Evolutionary conservation across 2,329 filamentous ascomycete species (phyloP), one percentile per base, ranked within the genome.

Genomic region (Penicillium capsulatum): DNA sequence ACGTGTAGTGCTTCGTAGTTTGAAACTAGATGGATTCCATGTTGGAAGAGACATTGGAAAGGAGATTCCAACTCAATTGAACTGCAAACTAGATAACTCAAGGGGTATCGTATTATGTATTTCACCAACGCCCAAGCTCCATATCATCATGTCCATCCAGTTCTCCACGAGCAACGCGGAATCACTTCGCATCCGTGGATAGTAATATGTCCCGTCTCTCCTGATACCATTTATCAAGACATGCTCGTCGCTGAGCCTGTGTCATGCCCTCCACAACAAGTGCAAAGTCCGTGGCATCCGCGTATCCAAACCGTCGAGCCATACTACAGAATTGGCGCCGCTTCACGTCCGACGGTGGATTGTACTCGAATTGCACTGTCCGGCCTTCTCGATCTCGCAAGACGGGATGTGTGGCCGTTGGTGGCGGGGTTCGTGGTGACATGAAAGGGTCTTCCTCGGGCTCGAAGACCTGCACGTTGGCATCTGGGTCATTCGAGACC

Each of bases 181-280:
- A 22, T 9, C 9, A 32, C 10, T 32, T 24, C 7, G 32, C 35
- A 22, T 31, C 32, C 8, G 32, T 41, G 5, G 44, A 29, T 20
- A 59, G 40, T n/a, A 67, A 42, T 14, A 69, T 69, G 44, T 75
- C 74, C 58, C 80, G 75, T 48, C 90, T 73, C 51, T 73, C 73
- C 47, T 72, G 68, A 70, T 97, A 97, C 64, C 95, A 97, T 3
- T 70, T 71, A 40, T 94, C 85, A 17, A 97, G 69, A 63, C 80
- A 90, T 50, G 83, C 81, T 45, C 85, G 76, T 56, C 91, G 71
- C 67, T 92, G 76, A 57, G 84, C 86, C 61, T 91, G 86, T 31
- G 86, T 94, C 86, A 89, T 94, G 10, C 81, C 79, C 65, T 97
- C 92, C 3, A 97, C 90, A 10, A 89, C 80, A 26, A 96, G 70